A percentile compares a stretch with the other conserved stretches of the same genome.
Evolutionary conservation across 2,329 filamentous ascomycete genomes (phyloP).

Genomic region (Fusarium sp.): DNA sequence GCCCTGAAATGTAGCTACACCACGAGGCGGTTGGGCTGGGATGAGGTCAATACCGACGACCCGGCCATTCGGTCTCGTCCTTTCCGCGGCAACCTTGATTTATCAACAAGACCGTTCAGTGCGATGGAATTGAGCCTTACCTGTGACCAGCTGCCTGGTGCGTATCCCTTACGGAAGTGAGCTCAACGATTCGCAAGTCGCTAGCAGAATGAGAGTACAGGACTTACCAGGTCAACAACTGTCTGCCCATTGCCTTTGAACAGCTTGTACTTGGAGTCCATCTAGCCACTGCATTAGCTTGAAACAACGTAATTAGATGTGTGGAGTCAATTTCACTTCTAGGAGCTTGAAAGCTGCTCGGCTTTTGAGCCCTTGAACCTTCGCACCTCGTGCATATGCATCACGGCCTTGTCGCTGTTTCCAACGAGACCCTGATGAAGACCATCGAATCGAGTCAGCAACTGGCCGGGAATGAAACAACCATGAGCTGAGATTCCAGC

Average conservation of each 20-base stretch:
- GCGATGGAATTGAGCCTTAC: conserved; percentile 47
- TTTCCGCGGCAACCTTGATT: conserved; percentile 78
- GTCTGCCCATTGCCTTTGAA: conserved; percentile 80
- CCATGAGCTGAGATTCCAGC: background rate
- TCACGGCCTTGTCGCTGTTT: conserved; percentile 81
- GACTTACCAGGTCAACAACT: conserved; percentile 83
- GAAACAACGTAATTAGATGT: no score
- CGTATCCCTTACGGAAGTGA: conserved; percentile 70
- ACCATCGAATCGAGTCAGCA: conserved; percentile 21
- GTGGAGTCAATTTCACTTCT: conserved; percentile 64
- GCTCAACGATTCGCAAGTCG: background rate
- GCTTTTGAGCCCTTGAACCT: conserved; percentile 83
- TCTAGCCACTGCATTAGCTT: conserved; percentile 56
- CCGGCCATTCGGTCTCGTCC: conserved; percentile 78
- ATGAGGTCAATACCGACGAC: conserved; percentile 95
- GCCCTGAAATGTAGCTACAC: conserved; percentile 94
- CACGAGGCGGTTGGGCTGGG: conserved; percentile 87
- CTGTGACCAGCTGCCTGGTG: conserved; percentile 78
- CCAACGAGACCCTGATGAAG: conserved; percentile 79
- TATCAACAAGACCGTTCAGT: background rate
- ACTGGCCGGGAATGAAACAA: background rate
- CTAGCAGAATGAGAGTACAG: background rate
- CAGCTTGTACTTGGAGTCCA: conserved; percentile 82
- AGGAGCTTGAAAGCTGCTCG: conserved; percentile 93
- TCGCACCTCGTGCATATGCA: conserved; percentile 76